These are phyloP conservation scores for Mortierella claussenii DNA, from an alignment of 192 early-diverging fungal species.

Conservation along the genomic window DNA sequence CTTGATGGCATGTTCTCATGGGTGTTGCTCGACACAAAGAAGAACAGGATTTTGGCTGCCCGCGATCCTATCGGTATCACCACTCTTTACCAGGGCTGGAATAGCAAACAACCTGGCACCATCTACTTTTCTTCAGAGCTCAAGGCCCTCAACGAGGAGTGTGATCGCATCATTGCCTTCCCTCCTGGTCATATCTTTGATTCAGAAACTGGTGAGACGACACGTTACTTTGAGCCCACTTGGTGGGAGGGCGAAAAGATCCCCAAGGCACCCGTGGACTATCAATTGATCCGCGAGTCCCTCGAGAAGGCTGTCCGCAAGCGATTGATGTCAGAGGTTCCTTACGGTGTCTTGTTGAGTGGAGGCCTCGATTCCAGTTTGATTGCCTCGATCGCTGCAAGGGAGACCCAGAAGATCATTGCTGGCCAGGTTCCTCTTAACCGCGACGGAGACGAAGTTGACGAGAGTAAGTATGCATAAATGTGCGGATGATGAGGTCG, in stretches of 20 bases:
- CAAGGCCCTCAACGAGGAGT: conserved; percentile 96
- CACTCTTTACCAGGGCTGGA: conserved; percentile 95
- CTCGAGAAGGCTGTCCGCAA: conserved; percentile 92
- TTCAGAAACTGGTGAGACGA: conserved; percentile 78
- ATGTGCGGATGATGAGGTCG: no score
- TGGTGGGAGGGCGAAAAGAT: conserved; percentile 83
- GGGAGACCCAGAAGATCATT: conserved; percentile 81
- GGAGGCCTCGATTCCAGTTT: conserved; percentile 96
- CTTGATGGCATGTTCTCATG: conserved; percentile 99
- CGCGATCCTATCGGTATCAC: conserved; percentile 99
- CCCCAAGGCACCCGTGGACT: conserved; percentile 67
- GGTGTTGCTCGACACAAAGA: conserved; percentile 86
- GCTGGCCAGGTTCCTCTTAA: conserved; percentile 55
- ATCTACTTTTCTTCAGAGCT: conserved; percentile 95
- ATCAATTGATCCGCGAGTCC: conserved; percentile 79
- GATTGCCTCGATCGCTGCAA: conserved; percentile 93
- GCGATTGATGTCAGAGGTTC: conserved; percentile 97
- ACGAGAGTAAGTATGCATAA: conserved; percentile 61
- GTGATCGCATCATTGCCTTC: conserved; percentile 97
- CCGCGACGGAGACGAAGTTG: conserved; percentile 73
- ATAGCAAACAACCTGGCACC: conserved; percentile 81
- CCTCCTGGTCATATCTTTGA: conserved; percentile 97
- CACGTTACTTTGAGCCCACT: conserved; percentile 89
- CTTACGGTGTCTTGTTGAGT: conserved; percentile 94
- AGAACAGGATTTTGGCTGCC: conserved; percentile 87